Conservation (phyloP, 2,329 filamentous ascomycete genomes). For the Parastagonospora nodorum region DNA sequence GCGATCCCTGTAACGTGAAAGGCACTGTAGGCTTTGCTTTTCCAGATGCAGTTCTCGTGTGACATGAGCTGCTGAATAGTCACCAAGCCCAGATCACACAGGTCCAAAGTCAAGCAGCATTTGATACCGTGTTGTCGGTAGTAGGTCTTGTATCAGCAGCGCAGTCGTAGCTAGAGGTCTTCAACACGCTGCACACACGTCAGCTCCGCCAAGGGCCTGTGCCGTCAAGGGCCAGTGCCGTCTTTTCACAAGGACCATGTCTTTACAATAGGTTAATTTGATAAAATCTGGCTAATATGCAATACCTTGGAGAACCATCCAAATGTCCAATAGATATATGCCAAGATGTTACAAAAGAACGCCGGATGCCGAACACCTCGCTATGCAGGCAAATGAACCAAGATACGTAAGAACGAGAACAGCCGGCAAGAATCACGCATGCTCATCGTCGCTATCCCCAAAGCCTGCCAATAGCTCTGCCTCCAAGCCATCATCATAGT, state of each 20-base stretch:
- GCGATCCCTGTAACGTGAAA: too few relatives aligned
- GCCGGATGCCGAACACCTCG: constrained; percentile 43
- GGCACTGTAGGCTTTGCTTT: too few relatives aligned
- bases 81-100: neutral
- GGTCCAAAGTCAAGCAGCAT: neutral
- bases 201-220: too few relatives aligned
- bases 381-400: constrained; percentile 40
- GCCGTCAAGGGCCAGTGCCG: too few relatives aligned
- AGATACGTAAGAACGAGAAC: constrained; percentile 5
- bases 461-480: constrained; percentile 51
- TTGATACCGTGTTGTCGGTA: too few relatives aligned
- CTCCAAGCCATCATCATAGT: constrained; percentile 60
- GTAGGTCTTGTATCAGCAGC: too few relatives aligned
- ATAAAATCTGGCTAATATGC: constrained; percentile 3
- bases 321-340: constrained; percentile 9
- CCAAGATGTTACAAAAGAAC: constrained; percentile 20
- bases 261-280: neutral
- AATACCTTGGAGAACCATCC: constrained; percentile 7
- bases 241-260: too few relatives aligned
- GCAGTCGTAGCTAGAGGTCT: too few relatives aligned
- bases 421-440: constrained; percentile 6
- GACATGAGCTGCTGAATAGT: too few relatives aligned
- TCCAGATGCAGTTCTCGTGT: too few relatives aligned
- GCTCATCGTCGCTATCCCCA: constrained; percentile 26
- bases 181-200: too few relatives aligned